Base-by-base conservation (phyloP, 2,329 filamentous ascomycete genomes). In the Emergomyces orientalis region DNA sequence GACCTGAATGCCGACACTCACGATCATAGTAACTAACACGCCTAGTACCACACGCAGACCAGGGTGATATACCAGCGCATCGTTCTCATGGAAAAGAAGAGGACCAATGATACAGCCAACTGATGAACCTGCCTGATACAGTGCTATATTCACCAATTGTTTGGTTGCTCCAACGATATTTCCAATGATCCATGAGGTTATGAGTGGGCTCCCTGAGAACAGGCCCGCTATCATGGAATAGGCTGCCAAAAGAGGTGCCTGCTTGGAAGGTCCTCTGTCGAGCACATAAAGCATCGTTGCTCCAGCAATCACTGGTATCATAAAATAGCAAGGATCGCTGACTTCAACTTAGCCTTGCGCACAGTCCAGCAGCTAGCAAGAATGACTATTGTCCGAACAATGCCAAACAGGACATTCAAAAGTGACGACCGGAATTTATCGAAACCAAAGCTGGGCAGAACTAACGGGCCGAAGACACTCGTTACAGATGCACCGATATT, bases 81-180 rank as follows among this genome's bases (percentile, higher is more conserved):
- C 83, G 7, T 76, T 76, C 17, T 78, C 73, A 65, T 77, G 79
- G 75, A 88, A 88, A 0, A 88, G 76, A 0, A 88, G 72, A 0
- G 86, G 86, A 0, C 86, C 87, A 67, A 89, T 79, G 63, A 89
- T 87, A 70, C 88, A 88, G 3, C 87, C 87, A 0, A 82, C 79
- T 0, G 84, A 82, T 2, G 80, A 80, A 0, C 83, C 86, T 0
- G 83, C 84, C 67, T 87, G 86, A 76, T 84, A 88, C 0, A 88
- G 74, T 0, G 82, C 83, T 80, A 88, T 85, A 45, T 85, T 80
- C 56, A 83, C 78, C 0, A 84, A 85, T 69, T 86, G 87, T 73
- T 89, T 88, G 2, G 86, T 88, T 19, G 81, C 83, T 7, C 87
- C 87, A 0, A 80, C 87, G 0, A 85, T 88, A 71, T 89, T 89